Evolutionary conservation across 495 filamentous ascomycete species (phyloP).

Genomic region (Hyphodiscus hymeniophilus): DNA sequence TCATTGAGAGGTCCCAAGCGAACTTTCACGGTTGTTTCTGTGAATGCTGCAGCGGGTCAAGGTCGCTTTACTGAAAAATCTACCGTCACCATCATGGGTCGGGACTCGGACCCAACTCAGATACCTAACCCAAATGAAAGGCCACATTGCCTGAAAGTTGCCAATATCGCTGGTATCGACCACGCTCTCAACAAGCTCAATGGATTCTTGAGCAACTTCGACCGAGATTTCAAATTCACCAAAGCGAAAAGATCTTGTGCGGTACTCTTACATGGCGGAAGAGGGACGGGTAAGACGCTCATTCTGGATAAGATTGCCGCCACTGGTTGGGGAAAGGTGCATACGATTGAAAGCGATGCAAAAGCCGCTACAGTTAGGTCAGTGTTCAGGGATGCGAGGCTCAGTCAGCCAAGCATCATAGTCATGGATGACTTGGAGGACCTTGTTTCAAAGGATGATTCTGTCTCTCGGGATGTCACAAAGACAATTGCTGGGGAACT

Average conservation of each 20-base stretch:
- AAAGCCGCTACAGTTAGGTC: constrained; percentile 54
- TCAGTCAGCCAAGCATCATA: constrained; percentile 70
- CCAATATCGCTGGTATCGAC: constrained; percentile 54
- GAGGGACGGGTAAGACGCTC: constrained; percentile 75
- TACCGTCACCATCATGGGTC: constrained; percentile 12
- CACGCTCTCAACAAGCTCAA: constrained; percentile 59
- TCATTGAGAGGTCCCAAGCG: constrained; percentile 35
- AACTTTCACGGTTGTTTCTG: constrained; percentile 36
- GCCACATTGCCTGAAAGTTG: constrained; percentile 23
- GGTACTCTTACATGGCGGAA: constrained; percentile 72
- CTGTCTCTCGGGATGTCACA: constrained; percentile 37
- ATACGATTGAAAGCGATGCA: constrained; percentile 47
- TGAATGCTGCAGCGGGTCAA: constrained; percentile 28
- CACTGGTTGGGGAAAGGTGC: constrained; percentile 61
- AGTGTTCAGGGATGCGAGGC: constrained; percentile 62
- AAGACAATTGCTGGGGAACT: constrained; percentile 44
- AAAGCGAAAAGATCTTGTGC: constrained; percentile 37
- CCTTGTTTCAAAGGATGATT: constrained; percentile 58
- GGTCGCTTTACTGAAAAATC: constrained; percentile 10
- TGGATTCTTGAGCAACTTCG: constrained; percentile 53
- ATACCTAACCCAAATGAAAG: not conserved
- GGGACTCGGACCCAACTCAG: not conserved
- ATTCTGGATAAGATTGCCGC: constrained; percentile 57
- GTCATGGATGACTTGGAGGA: constrained; percentile 76
- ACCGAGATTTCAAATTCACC: constrained; percentile 26